Base-by-base conservation (phyloP, 441 rosid species). In the Corymbia citriodora region DNA sequence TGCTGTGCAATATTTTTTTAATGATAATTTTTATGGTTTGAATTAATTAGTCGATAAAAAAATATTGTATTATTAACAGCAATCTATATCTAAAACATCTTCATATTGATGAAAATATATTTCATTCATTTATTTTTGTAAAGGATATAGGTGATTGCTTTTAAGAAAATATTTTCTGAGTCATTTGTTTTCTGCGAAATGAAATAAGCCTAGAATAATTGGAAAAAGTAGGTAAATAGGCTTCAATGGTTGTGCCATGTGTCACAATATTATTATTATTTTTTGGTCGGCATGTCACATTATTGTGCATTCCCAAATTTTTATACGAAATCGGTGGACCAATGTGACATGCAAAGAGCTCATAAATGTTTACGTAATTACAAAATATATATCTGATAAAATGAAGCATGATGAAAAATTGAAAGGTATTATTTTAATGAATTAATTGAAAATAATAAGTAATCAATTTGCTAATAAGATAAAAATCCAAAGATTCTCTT, bases 21-120 rank as follows among this genome's bases (percentile, higher is more conserved):
- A 4, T 57, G 12, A 57, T 10, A 23, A 27, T 10, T 57, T 10
- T 9, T 57, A 57, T 57, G 23, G 0, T 10, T 57, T 23, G 63
- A 57, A 57, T 23, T 57, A 57, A 57, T 21, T 9, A 57, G 6
- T 57, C 4, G 23, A 57, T 11, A 23, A 9, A 23, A 57, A 4
- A 11, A 21, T 2, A 9, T 57, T 23, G 9, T 1, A 0, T 23
- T 23, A 23, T 0, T 4, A 0, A 57, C 25, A 23, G 23, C 0
- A 57, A 8, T 57, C 23, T 57, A 23, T 57, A 1, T 57, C 13
- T 9, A 57, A 23, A 0, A 10, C 45, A 9, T 57, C 10, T 57
- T 23, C 13, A 57, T 23, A 23, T 21, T 57, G 29, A 57, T 57
- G 0, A 1, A 1, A 57, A 23, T 57, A 4, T 23, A 23, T 57